Evolutionary conservation across 2,329 filamentous ascomycete genomes (phyloP).

Genomic region (Chrysoporthe cubensis): DNA sequence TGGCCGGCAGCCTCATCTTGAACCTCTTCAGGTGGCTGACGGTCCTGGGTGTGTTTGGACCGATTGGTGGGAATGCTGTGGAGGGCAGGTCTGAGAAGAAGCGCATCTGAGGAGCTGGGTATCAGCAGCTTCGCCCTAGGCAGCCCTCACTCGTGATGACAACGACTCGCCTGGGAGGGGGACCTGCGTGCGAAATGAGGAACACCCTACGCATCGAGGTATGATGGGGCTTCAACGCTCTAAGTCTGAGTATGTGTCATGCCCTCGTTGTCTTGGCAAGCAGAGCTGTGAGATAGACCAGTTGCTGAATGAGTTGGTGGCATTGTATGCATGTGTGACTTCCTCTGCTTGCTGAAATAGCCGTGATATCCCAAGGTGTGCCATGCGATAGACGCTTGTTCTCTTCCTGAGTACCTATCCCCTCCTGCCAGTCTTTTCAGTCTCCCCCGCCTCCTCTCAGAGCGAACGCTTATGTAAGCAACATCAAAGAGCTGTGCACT

Average conservation of each 20-base stretch:
- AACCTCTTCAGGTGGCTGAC: constrained; percentile 37
- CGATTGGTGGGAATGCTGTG: not conserved
- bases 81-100: constrained; percentile 3
- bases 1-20: constrained; percentile 35
- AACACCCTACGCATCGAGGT: not conserved
- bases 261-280: not conserved
- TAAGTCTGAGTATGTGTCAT: not conserved
- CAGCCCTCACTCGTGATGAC: not conserved
- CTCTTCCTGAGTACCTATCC: too few relatives aligned
- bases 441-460: too few relatives aligned
- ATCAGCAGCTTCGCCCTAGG: not conserved
- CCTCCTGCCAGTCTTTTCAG: too few relatives aligned
- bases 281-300: not conserved
- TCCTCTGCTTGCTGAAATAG: not conserved
- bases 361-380: too few relatives aligned
- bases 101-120: not conserved
- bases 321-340: not conserved
- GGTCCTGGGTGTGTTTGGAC: constrained; percentile 36
- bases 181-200: not conserved
- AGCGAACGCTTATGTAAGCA: too few relatives aligned
- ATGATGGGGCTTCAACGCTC: not conserved
- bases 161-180: not conserved
- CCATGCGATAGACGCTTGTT: too few relatives aligned
- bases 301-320: not conserved
- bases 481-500: not conserved